Evolutionary conservation across 495 filamentous ascomycete genomes (phyloP).

Genomic region (Podospora australis): DNA sequence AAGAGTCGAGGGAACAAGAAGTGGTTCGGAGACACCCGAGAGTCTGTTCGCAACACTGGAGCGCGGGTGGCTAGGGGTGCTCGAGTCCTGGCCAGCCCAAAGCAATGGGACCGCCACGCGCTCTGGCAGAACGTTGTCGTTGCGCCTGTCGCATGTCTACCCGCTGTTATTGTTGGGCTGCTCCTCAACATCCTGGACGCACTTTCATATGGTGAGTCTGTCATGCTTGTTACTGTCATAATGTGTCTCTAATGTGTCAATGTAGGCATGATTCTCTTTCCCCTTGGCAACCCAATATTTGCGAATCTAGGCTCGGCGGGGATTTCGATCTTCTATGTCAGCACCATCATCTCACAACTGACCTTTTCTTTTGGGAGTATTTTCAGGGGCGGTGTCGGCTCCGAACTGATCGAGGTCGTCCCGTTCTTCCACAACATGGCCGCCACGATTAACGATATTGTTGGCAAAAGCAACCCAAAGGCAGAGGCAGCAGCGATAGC

Average conservation of each 20-base stretch:
- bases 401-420: slow-evolving; percentile 98
- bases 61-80: slow-evolving; percentile 9
- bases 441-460: slow-evolving; percentile 68
- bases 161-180: slow-evolving; percentile 80
- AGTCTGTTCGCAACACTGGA: slow-evolving; percentile 5
- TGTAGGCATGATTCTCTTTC: slow-evolving; percentile 86
- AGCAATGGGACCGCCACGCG: slow-evolving; percentile 60
- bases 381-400: slow-evolving; percentile 88
- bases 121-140: slow-evolving; percentile 60
- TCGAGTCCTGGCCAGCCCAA: slow-evolving; percentile 45
- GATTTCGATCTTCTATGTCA: slow-evolving; percentile 98
- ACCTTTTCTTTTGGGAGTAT: slow-evolving; percentile 86
- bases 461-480: slow-evolving; percentile 74
- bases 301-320: slow-evolving; percentile 78
- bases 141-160: slow-evolving; percentile 62
- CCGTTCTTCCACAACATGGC: slow-evolving; percentile 98
- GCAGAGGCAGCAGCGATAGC: slow-evolving; percentile 87
- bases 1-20: slow-evolving; percentile 20
- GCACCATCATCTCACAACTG: slow-evolving; percentile 88
- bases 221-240: neutral
- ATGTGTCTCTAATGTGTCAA: neutral
- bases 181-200: slow-evolving; percentile 91
- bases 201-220: slow-evolving; percentile 70
- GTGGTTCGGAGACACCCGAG: slow-evolving; percentile 14
- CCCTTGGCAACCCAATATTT: slow-evolving; percentile 79